These are phyloP conservation scores for Fusarium solani-melongenae DNA, from an alignment of 2,329 filamentous ascomycete genomes.

Conservation along the genomic window DNA sequence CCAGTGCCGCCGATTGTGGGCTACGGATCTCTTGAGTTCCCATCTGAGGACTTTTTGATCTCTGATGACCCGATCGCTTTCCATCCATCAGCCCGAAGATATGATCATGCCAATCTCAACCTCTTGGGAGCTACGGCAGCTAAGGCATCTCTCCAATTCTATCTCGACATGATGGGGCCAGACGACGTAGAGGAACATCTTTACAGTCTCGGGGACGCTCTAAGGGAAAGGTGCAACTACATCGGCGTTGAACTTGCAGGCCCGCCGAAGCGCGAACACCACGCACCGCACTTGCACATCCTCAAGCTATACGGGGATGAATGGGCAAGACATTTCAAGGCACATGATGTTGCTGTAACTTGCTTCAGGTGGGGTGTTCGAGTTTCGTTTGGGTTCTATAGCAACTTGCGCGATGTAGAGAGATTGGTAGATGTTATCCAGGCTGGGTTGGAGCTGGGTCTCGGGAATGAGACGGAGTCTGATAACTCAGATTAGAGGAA, in stretches of 20 bases:
- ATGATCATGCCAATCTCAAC: slow-evolving; percentile 47
- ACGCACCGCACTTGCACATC: slow-evolving; percentile 47
- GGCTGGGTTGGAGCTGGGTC: background rate
- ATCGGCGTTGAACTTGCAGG: slow-evolving; percentile 40
- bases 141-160: slow-evolving; percentile 41
- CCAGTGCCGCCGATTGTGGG: slow-evolving; percentile 44
- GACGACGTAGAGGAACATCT: slow-evolving; percentile 41
- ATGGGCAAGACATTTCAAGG: slow-evolving; percentile 38
- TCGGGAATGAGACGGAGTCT: background rate
- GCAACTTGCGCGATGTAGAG: slow-evolving; percentile 3
- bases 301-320: slow-evolving; percentile 33
- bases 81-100: slow-evolving; percentile 41
- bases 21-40: slow-evolving; percentile 36
- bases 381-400: slow-evolving; percentile 36
- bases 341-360: slow-evolving; percentile 26
- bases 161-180: slow-evolving; percentile 41
- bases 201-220: slow-evolving; percentile 35
- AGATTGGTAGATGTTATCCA: background rate
- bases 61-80: slow-evolving; percentile 26
- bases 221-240: slow-evolving; percentile 26
- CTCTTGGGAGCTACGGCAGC: slow-evolving; percentile 39
- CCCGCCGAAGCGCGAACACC: slow-evolving; percentile 21
- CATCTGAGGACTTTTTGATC: slow-evolving; percentile 33
- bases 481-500: background rate
- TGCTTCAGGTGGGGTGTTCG: slow-evolving; percentile 41